phyloP scores from a whole-genome alignment of 352 stramenopile species.

The Phytophthora capsici region DNA sequence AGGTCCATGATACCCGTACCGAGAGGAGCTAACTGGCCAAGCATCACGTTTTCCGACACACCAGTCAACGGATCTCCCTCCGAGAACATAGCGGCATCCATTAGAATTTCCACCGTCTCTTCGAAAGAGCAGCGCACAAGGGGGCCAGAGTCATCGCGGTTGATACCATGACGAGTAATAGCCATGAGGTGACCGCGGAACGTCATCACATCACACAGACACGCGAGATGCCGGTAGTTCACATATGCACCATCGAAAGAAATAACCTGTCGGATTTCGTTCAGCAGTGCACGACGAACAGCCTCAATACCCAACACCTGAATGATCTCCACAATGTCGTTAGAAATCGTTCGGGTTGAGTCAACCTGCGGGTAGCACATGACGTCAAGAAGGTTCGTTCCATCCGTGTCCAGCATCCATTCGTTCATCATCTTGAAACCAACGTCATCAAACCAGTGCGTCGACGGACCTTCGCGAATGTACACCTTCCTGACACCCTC shows the following conservation, averaged over 20 bases:
- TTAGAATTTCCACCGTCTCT: conserved; percentile 99
- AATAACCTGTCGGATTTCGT: conserved; percentile 98
- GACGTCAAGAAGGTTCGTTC: conserved; percentile 98
- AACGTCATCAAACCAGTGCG: conserved; percentile 94
- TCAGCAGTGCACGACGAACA: conserved; percentile 88
- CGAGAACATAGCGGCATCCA: conserved; percentile 98
- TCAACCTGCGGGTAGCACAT: conserved; percentile 98
- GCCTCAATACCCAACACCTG: conserved; percentile 94
- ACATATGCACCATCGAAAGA: conserved; percentile 99
- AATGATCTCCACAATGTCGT: conserved; percentile 99
- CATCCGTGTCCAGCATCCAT: conserved; percentile 99
- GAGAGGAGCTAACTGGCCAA: conserved; percentile 96
- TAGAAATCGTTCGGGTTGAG: conserved; percentile 96
- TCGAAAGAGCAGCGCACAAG: conserved; percentile 99
- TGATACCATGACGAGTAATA: conserved; percentile 99
- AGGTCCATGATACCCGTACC: conserved; percentile 98
- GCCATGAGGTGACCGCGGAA: conserved; percentile 97
- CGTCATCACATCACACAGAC: conserved; percentile 99
- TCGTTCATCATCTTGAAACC: conserved; percentile 96
- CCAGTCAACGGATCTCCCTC: conserved; percentile 97
- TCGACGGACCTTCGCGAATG: conserved; percentile 96
- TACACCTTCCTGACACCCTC: conserved; percentile 99
- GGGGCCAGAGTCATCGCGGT: conserved; percentile 98
- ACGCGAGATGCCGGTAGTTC: conserved; percentile 99
- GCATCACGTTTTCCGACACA: conserved; percentile 99